A percentile compares a stretch with the other conserved stretches of the same genome.
Evolutionary conservation across 2,329 filamentous ascomycete genomes (phyloP).

Genomic region (Colletotrichum sp.): DNA sequence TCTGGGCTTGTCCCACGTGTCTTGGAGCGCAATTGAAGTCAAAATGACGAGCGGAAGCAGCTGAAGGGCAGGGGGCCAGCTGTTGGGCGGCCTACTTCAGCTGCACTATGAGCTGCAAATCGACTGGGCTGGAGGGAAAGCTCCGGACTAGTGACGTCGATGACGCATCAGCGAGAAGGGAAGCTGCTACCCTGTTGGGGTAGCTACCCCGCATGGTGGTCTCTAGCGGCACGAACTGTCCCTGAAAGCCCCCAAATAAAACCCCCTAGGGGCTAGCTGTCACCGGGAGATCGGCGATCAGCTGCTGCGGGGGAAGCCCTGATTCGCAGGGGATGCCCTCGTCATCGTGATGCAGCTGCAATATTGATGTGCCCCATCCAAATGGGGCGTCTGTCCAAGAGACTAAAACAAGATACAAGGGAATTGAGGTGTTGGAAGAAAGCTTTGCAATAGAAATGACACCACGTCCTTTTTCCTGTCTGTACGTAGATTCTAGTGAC

Average conservation of each 20-base stretch:
- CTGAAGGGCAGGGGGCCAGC: not conserved
- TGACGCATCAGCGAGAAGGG: not conserved
- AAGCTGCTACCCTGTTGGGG: not conserved
- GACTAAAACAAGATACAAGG: fast-evolving
- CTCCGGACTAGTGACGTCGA: constrained; percentile 20
- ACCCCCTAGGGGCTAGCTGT: not conserved
- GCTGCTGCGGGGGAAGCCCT: not conserved
- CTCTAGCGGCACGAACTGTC: not conserved
- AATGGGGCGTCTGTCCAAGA: not conserved
- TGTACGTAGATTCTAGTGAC: too few relatives aligned
- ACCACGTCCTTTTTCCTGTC: not conserved
- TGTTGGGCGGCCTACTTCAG: not conserved
- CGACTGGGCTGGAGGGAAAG: constrained; percentile 2
- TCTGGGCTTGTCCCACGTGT: not conserved
- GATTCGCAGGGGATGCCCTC: not conserved
- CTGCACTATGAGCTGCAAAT: not conserved
- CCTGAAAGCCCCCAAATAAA: not conserved
- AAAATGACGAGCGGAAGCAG: constrained; percentile 1
- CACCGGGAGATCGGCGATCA: constrained; percentile 15
- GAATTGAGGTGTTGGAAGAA: not conserved
- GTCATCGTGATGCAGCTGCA: constrained; percentile 1
- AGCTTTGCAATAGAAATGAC: not conserved
- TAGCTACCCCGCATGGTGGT: not conserved
- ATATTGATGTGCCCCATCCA: not conserved
- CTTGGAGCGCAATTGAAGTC: not conserved